Conservation (phyloP, 2,329 filamentous ascomycete species). For the Blastomyces parvus region DNA sequence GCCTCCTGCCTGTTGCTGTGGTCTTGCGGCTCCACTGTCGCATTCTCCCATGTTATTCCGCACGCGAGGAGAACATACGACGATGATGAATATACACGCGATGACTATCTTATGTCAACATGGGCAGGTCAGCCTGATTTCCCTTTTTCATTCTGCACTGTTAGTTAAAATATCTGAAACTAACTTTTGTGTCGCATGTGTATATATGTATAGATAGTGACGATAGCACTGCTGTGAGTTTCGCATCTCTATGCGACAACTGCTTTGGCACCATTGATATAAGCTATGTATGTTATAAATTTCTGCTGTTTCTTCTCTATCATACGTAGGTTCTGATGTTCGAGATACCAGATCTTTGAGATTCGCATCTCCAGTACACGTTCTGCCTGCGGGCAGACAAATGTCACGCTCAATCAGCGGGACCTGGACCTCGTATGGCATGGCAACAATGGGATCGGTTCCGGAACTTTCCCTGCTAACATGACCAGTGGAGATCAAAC, state of each 20-base stretch:
- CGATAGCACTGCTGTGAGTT: constrained; percentile 17
- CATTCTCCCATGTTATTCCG: constrained; percentile 4
- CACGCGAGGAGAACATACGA: not conserved
- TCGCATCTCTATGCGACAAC: constrained; percentile 19
- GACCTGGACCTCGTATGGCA: constrained; percentile 20
- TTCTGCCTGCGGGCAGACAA: constrained; percentile 21
- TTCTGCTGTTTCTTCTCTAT: not conserved
- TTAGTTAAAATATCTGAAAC: not conserved
- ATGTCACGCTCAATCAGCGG: constrained; percentile 24
- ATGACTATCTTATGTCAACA: not conserved
- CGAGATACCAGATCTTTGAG: constrained; percentile 21
- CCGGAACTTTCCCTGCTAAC: constrained; percentile 19
- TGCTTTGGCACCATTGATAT: constrained; percentile 14
- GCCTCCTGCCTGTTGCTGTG: constrained; percentile 3
- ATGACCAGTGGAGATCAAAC: constrained; percentile 15
- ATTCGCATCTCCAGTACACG: constrained; percentile 20
- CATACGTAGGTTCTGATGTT: constrained; percentile 7
- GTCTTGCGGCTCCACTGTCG: not conserved
- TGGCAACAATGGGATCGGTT: constrained; percentile 18
- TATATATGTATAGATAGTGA: constrained; percentile 18
- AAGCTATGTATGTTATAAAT: constrained; percentile 15
- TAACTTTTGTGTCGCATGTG: not conserved
- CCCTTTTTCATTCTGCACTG: not conserved
- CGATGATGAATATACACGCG: too few species aligned
- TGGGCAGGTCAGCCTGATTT: constrained; percentile 10